Percentiles rank a stretch among this genome's conserved stretches.
Conservation (phyloP, 306 rosid species). For the Vachellia collinsii region DNA sequence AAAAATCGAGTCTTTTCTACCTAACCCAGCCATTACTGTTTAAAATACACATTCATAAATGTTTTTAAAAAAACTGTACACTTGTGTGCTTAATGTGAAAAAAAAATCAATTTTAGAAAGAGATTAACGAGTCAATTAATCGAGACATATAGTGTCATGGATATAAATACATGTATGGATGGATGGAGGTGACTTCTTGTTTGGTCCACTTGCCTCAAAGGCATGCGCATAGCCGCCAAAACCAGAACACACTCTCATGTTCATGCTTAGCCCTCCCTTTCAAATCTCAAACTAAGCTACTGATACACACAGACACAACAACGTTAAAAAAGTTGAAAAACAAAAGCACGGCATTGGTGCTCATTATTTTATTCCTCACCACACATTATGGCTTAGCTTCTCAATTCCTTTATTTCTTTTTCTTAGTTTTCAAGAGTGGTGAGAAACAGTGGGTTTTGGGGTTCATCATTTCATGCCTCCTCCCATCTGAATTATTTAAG, state of each 20-base stretch:
- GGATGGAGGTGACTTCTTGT: background rate
- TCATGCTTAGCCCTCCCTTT: background rate
- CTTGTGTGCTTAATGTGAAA: background rate
- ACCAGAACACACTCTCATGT: constrained; percentile 2
- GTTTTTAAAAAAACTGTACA: background rate
- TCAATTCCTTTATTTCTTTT: background rate
- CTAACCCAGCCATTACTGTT: too few relatives aligned
- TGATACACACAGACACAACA: background rate
- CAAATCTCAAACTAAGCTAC: background rate
- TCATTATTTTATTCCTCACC: background rate
- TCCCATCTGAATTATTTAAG: background rate
- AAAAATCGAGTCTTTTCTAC: background rate
- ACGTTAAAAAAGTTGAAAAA: background rate
- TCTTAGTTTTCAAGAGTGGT: background rate
- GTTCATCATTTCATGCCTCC: background rate
- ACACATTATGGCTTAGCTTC: background rate
- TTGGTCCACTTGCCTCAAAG: constrained; percentile 30
- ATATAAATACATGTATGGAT: background rate
- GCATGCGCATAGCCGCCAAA: constrained; percentile 31
- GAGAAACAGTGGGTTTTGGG: background rate
- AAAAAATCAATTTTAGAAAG: background rate
- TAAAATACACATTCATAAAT: background rate
- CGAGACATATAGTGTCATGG: background rate
- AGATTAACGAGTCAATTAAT: background rate
- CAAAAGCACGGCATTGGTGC: background rate